Percentiles rank a stretch among this genome's conserved stretches.
Evolutionary conservation across 345 rosid species (phyloP).

Genomic region (Linum tenue): DNA sequence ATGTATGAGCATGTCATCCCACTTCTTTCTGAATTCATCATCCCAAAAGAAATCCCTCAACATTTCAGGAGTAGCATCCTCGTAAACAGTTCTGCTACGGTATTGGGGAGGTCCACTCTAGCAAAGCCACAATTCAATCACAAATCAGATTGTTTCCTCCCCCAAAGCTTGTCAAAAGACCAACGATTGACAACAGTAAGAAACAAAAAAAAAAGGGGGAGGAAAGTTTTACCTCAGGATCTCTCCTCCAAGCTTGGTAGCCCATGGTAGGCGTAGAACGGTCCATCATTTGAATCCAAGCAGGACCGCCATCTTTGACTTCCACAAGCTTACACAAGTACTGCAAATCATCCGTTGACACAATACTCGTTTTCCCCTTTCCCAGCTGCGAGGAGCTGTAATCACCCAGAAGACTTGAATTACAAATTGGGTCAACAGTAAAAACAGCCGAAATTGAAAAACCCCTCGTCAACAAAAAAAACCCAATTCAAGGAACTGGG

Average conservation of each 20-base stretch:
- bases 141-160: slow-evolving; percentile 16
- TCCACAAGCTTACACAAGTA: slow-evolving; percentile 64
- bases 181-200: slow-evolving; percentile 1
- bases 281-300: slow-evolving; percentile 97
- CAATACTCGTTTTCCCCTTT: slow-evolving; percentile 31
- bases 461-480: not conserved
- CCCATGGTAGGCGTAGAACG: slow-evolving; percentile 57
- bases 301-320: slow-evolving; percentile 84
- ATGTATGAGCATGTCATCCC: slow-evolving; percentile 83
- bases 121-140: slow-evolving; percentile 12
- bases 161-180: not conserved
- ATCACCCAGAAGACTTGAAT: not conserved
- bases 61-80: slow-evolving; percentile 80
- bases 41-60: slow-evolving; percentile 98
- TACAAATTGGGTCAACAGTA: not conserved
- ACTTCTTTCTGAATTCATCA: slow-evolving; percentile 63
- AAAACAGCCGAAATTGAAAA: not conserved
- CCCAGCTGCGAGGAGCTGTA: slow-evolving; percentile 32
- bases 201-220: not conserved
- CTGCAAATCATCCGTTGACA: slow-evolving; percentile 56
- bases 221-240: slow-evolving; percentile 43
- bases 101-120: slow-evolving; percentile 88
- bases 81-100: slow-evolving; percentile 76
- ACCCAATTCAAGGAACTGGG: not conserved
- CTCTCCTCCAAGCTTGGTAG: slow-evolving; percentile 92